Evolutionary conservation across 371 early-diverging fungal genomes (phyloP).

Genomic region (Encephalitozoon intestinalis): DNA sequence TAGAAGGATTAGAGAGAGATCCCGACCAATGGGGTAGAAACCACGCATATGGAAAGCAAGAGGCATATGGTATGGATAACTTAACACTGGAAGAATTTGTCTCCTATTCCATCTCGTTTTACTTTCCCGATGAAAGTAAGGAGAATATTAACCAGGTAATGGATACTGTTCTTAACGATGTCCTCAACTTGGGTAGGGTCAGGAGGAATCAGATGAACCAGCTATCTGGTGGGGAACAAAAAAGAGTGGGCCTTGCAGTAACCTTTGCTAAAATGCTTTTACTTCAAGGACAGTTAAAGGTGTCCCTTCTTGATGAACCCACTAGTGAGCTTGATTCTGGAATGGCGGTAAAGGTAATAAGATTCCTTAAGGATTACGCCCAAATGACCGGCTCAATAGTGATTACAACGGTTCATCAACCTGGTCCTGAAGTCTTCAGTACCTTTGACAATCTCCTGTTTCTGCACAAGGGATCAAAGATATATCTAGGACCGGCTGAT

Average conservation of each 20-base stretch:
- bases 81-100: background rate
- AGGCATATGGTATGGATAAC: background rate
- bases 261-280: conserved; percentile 3
- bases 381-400: background rate
- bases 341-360: conserved; percentile 17
- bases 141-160: conserved; percentile 62
- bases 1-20: conserved; percentile 35
- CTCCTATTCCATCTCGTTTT: background rate
- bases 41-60: conserved; percentile 52
- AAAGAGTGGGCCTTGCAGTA: conserved; percentile 39
- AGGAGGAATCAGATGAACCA: conserved; percentile 20
- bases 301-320: conserved; percentile 52
- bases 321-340: conserved; percentile 51
- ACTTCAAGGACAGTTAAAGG: conserved; percentile 11
- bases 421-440: conserved; percentile 54
- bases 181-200: background rate
- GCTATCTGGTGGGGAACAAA: conserved; percentile 45
- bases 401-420: conserved; percentile 41
- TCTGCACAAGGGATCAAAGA: conserved; percentile 57
- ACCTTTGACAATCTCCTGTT: conserved; percentile 64
- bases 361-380: conserved; percentile 22
- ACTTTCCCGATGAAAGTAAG: conserved; percentile 15
- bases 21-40: conserved; percentile 28
- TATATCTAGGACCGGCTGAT: conserved; percentile 45
- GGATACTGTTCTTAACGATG: background rate